phyloP scores from a whole-genome alignment of 2,329 filamentous ascomycete genomes.

The Botryotinia globosa region DNA sequence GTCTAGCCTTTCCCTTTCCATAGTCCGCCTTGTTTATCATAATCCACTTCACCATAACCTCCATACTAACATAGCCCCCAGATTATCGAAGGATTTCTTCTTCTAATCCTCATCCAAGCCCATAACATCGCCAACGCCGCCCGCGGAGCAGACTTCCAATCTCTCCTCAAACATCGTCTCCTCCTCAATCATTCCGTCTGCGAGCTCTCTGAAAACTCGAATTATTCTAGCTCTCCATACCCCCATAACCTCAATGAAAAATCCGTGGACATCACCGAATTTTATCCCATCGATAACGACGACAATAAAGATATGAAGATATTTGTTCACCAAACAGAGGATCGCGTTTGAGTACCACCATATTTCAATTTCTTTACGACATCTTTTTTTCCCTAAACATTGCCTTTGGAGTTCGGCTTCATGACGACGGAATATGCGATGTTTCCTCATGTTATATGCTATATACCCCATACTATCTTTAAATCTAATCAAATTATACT shows the following conservation, averaged over 20 bases:
- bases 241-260: background rate
- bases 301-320: background rate
- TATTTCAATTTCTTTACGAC: accelerated
- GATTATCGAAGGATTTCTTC: background rate
- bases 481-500: background rate
- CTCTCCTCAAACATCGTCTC: background rate
- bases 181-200: background rate
- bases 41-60: background rate
- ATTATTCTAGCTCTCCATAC: background rate
- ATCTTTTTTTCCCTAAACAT: background rate
- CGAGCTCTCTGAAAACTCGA: background rate
- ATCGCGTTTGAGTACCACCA: background rate
- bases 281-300: background rate
- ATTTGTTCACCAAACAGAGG: background rate
- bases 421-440: background rate
- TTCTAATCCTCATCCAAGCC: background rate
- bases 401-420: background rate
- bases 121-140: background rate
- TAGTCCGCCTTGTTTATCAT: background rate
- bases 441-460: background rate
- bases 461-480: background rate
- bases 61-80: background rate
- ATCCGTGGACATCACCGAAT: background rate
- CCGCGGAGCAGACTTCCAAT: background rate
- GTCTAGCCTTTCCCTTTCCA: conserved; percentile 34